Evolutionary conservation across 2,329 filamentous ascomycete genomes (phyloP).

Genomic region (Phialophora verrucosa): DNA sequence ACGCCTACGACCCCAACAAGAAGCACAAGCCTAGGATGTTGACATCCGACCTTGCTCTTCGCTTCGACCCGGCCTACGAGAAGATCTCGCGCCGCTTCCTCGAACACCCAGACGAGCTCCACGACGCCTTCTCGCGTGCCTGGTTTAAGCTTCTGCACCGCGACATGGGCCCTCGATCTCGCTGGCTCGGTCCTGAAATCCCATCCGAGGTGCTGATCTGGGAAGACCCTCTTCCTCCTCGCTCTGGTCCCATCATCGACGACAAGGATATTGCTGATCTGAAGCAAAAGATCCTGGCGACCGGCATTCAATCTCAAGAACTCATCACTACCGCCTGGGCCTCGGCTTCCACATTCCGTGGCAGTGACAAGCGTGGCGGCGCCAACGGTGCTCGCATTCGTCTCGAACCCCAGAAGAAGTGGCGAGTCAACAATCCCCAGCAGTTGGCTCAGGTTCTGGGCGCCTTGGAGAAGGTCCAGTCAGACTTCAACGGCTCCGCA

Average conservation of each 20-base stretch:
- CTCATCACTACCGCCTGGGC: conserved; percentile 72
- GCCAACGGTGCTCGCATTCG: conserved; percentile 81
- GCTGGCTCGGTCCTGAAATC: conserved; percentile 76
- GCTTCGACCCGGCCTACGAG: conserved; percentile 73
- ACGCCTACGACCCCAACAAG: conserved; percentile 71
- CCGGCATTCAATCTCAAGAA: conserved; percentile 65
- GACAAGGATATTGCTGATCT: conserved; percentile 67
- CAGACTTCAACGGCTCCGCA: conserved; percentile 64
- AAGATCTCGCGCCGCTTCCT: conserved; percentile 76
- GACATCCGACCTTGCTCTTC: conserved; percentile 74
- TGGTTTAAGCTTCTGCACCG: conserved; percentile 87
- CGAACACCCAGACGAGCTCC: conserved; percentile 70
- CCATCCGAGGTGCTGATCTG: conserved; percentile 72
- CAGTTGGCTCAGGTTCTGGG: conserved; percentile 67
- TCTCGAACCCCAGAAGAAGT: conserved; percentile 72
- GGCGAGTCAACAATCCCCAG: conserved; percentile 75
- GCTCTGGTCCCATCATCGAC: conserved; percentile 64
- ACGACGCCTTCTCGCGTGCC: conserved; percentile 71
- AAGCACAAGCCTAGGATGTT: conserved; percentile 79
- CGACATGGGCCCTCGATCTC: conserved; percentile 73
- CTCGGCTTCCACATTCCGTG: conserved; percentile 73
- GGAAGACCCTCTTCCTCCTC: conserved; percentile 73
- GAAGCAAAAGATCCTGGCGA: conserved; percentile 70
- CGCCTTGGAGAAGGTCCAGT: conserved; percentile 68
- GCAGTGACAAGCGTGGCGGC: conserved; percentile 79